Percentiles rank a stretch among this genome's conserved stretches.
These are phyloP conservation scores for Persicaria maculosa DNA, from an alignment of 148 eudicot genomes.

Conservation along the genomic window DNA sequence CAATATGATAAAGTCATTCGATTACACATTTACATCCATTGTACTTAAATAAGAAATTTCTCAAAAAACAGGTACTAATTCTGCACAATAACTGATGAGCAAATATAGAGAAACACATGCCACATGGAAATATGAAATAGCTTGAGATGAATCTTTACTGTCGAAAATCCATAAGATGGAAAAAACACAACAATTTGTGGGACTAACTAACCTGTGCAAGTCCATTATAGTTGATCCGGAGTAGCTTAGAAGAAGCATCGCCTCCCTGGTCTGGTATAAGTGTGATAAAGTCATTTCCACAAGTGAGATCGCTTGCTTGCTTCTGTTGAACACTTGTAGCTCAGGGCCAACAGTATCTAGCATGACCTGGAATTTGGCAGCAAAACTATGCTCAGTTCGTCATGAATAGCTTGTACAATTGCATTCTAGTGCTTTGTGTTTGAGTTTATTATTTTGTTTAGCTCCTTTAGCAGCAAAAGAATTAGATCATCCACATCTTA, in stretches of 20 bases:
- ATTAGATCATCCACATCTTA: not conserved
- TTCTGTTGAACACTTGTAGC: constrained; percentile 51
- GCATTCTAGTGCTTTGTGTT: not conserved
- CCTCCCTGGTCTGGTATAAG: constrained; percentile 47
- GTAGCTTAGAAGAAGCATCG: constrained; percentile 48
- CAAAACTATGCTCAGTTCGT: not conserved
- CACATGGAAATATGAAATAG: no score
- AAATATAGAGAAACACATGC: not conserved
- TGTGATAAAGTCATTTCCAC: constrained; percentile 43
- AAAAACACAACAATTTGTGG: not conserved
- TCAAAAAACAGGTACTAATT: not conserved
- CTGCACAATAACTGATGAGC: not conserved
- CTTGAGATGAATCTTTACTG: no score
- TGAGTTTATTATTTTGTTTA: not conserved
- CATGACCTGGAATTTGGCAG: constrained; percentile 44
- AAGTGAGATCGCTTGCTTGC: constrained; percentile 49
- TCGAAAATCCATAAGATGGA: not conserved
- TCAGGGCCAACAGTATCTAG: constrained; percentile 67
- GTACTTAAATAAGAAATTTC: not conserved
- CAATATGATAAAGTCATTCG: not conserved
- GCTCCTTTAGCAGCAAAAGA: not conserved
- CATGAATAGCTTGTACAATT: not conserved
- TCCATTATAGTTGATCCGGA: constrained; percentile 62
- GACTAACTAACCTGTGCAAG: constrained; percentile 39
- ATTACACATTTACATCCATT: not conserved